Base-by-base conservation (phyloP, 139 green algal species). In the Chara braunii region DNA sequence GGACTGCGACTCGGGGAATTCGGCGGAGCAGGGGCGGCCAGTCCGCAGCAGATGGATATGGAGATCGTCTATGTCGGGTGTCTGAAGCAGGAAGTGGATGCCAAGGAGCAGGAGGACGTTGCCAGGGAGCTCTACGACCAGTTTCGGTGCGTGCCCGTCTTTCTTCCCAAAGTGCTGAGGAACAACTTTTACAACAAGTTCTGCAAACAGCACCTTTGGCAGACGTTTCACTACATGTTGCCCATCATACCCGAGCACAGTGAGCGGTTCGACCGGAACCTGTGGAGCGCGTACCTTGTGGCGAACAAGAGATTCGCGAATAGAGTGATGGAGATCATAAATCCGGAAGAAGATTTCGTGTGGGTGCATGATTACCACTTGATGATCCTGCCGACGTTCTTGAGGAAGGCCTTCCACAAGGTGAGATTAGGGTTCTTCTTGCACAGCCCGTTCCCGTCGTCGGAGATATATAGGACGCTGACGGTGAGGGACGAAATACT, bases 301-400 rank as follows among this genome's bases (percentile, higher is more conserved):
- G 91, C 93, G 29, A 99, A 99, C 83, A 97, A 94, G 86, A 89
- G 88, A 18, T 83, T 84, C 40, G 60, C 68, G 11, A 68, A 84
- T 50, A 82, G 74, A 40, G 51, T 84, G 1, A 76, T 84, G 57
- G 75, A 84, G 63, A 24, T 81, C n/a, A 55, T 83, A 24, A 78
- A 45, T 58, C 64, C 69, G 11, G 75, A 80, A 14, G 59, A 75
- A 50, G 91, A 99, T 79, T 94, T 83, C 71, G 89, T 99, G 45
- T 99, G 93, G 93, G 89, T 98, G 28, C 93, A 99, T 62, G 93
- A 99, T 84, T 99, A 99, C 80, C 93, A 99, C 80, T 81, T 99
- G 42, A 85, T 99, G 72, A 87, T 96, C 60, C 84, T 99, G 69
- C 92, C 93, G 42, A 90, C 82, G 7, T 83, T 97, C 64, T 76